Evolutionary conservation across 2,329 filamentous ascomycete genomes (phyloP), one percentile per base, ranked within the genome.

Genomic region (Laburnicola sp.): DNA sequence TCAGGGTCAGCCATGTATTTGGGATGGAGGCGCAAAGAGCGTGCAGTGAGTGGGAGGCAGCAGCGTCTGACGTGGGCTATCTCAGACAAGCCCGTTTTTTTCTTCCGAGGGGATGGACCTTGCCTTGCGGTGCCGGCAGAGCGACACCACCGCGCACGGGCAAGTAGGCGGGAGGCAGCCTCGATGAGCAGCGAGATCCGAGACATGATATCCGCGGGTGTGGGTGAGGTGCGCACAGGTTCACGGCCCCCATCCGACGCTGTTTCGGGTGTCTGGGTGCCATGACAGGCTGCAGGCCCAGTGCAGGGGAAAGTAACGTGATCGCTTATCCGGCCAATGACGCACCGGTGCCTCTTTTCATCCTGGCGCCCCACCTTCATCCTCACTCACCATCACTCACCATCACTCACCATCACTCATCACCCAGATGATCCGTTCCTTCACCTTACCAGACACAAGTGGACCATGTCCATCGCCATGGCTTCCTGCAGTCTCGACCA

Each of bases 1-100:
- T 54, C 51, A 52, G 54, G 44, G 52, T 61, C 54, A 67, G 68
- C 66, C 64, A 68, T 54, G 50, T 44, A 58, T 52, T 53, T 58
- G 65, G 58, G 59, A 63, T 64, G 53, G 62, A 58, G 50, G 35
- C 42, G 46, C 36, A 43, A 23, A 28, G 51, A 53, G 48, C 47
- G 32, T 53, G 54, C 42, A 47, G 51, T 36, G 56, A 48, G 31
- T 38, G 41, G 41, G 53, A 50, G 50, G 49, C 52, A 58, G 55
- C 59, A 58, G 49, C 11, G 48, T 54, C 48, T 66, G 63, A 65
- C 60, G 57, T 59, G 44, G 56, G 58, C 53, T 59, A 16, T 16
- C 16, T 16, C 16, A 49, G 50, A 58, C 55, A 62, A 53, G 56
- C 54, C 57, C 57, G 53, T 30, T 55, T 45, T 42, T 54, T 53